Percentiles rank a stretch among this genome's conserved stretches.
Conservation (phyloP, 495 filamentous ascomycete species). For the Trichoderma erinaceum region DNA sequence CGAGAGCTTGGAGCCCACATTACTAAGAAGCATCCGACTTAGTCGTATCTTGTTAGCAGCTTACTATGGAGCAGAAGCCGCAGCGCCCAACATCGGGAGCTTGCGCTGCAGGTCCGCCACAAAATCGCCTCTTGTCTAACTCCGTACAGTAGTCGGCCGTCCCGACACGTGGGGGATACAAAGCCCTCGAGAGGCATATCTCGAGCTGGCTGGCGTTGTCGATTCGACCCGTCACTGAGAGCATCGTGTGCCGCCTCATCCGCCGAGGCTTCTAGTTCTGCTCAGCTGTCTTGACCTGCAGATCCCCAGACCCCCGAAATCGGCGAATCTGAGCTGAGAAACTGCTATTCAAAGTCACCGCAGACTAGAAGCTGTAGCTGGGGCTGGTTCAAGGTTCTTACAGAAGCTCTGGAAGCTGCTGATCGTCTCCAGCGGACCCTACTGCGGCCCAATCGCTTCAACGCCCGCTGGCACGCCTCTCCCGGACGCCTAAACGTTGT, state of each 20-base stretch:
- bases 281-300: background rate
- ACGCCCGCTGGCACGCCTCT: background rate
- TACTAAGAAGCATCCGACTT: no score
- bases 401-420: background rate
- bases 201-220: no score
- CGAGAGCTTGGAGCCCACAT: no score
- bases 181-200: no score
- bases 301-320: no score
- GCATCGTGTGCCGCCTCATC: no score
- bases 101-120: background rate
- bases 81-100: background rate
- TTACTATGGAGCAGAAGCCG: background rate
- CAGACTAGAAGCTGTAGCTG: background rate
- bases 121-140: no score
- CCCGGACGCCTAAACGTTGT: constrained; percentile 4
- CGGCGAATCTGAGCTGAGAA: no score
- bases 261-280: background rate
- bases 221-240: no score
- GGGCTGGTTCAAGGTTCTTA: background rate
- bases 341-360: background rate
- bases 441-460: background rate
- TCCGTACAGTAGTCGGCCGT: no score
- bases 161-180: background rate
- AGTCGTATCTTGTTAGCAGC: no score
- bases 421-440: background rate